Base-by-base conservation (phyloP, 2,329 filamentous ascomycete species). In the Trichoderma cornu-damae region DNA sequence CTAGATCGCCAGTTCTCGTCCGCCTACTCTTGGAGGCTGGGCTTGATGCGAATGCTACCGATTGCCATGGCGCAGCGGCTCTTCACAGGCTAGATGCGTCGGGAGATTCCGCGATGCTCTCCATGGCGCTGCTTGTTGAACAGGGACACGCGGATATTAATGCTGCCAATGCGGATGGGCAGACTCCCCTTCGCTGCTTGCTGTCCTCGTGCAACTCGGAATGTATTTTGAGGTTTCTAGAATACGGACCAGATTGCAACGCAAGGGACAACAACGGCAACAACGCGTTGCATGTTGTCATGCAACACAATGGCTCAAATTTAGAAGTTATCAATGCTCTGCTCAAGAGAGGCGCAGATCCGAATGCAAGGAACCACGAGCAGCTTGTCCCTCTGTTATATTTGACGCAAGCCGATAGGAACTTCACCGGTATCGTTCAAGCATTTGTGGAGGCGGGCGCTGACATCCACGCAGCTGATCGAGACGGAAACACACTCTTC, bases 91-190 rank as follows among this genome's bases (percentile, higher is more conserved):
- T 34, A 1, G 14, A 14, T 8, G 6, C 7, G 1, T 2, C 20
- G 3, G 22, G n/a, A 2, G 22, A 14, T 22, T 11, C 0, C 14
- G 24, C 0, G 2, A 20, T 20, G 7, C 61, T 66, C 3, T 57
- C 56, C 5, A 24, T 69, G 8, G 44, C 37, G 2, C 57, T 67
- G 14, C 60, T 72, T 0, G 42, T 70, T 5, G 58, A 68, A 24
- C 37, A 60, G 2, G 63, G 63, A 1, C 53, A 63, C 14, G 63
- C 60, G 1, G 46, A 68, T 18, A 58, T 70, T 32, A 66, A 72
- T 40, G 57, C 61, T 7, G 50, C 32, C 20, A 47, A 50, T 1
- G 12, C 12, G 4, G 42, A 62, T 30, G 65, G 66, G 7, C 44
- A 30, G 6, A 68, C 65, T 1, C 67, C 67, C 9, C 62, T 71